Evolutionary conservation across 2,329 filamentous ascomycete species (phyloP), one percentile per base, ranked within the genome.

Genomic region (Leptosphaerulina australis): DNA sequence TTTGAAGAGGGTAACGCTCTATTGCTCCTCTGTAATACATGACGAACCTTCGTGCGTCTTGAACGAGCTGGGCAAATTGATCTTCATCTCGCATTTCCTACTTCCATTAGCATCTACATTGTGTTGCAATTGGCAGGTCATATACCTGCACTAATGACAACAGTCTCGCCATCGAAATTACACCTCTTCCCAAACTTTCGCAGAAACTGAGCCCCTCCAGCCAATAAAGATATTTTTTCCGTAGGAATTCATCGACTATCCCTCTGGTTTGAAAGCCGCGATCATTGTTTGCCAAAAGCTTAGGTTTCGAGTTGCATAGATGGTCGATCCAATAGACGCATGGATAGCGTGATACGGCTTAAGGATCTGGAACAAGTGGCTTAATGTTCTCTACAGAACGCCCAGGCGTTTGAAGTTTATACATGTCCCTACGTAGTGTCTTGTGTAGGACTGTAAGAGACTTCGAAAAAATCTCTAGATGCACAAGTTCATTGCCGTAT

Each of bases 311-410:
- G 29, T 60, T 60, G 43, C 47, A 64, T 12, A 73, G 53, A 56
- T 74, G 69, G 29, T 68, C 58, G 20, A 64, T 49, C 72, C 69
- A 74, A 48, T 67, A 69, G 28, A 71, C 43, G 45, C 66, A 72
- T 5, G 65, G 60, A 35, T 61, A 63, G 34, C 55, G 58, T 15
- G 64, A 38, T 6, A 58, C 11, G 2, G 58, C 55, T 36, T 70
- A 38, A 43, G 59, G 58, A 58, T 70, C 58, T 44, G 60, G 50
- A 47, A 52, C 12, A 36, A 64, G 49, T 52, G 48, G 43, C 30
- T 58, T 31, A 26, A 67, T 53, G 24, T 62, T n/a, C 20, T 59
- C 45, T 26, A 53, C 56, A 37, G 53, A 44, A 49, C 29, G 50
- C 30, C 60, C 59, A 20, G 49, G 53, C 25, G 49, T 37, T 31